These are phyloP conservation scores for Blastocystis sp. DNA, from an alignment of 352 stramenopile species.

Conservation along the genomic window DNA sequence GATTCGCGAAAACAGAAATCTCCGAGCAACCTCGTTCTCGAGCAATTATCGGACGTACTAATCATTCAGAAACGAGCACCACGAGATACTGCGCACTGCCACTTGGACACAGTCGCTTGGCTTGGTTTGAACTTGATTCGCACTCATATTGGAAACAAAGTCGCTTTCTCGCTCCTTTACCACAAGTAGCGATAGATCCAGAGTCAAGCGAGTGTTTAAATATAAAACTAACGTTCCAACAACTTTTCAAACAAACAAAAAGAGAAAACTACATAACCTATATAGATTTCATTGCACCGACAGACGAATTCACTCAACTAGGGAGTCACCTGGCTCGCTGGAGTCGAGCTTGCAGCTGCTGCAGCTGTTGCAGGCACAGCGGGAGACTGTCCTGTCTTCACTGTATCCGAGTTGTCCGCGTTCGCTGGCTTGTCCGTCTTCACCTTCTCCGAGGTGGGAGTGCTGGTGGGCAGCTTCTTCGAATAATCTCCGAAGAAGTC, in stretches of 20 bases:
- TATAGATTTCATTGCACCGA: background rate
- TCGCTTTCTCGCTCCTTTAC: background rate
- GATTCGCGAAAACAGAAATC: slow-evolving; percentile 19
- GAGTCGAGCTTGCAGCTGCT: background rate
- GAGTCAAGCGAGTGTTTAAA: background rate
- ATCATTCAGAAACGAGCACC: background rate
- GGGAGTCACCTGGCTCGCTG: background rate
- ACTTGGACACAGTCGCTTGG: slow-evolving; percentile 52
- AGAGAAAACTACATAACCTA: background rate
- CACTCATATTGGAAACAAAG: background rate
- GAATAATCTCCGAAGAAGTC: slow-evolving; percentile 56
- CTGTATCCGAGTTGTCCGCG: background rate
- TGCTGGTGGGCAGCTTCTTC: background rate
- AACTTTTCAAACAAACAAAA: slow-evolving; percentile 15
- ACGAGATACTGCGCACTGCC: slow-evolving; percentile 23
- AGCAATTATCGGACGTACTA: slow-evolving; percentile 47
- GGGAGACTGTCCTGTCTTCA: background rate
- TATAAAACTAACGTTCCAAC: background rate
- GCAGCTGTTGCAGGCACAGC: background rate
- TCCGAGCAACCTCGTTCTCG: slow-evolving; percentile 30
- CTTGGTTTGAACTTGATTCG: background rate
- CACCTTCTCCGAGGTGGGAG: slow-evolving; percentile 5
- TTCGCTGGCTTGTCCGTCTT: background rate
- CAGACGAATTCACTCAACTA: background rate
- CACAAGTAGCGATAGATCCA: background rate